Base-by-base conservation (phyloP, 331 rosid species). In the Acacia concinna region DNA sequence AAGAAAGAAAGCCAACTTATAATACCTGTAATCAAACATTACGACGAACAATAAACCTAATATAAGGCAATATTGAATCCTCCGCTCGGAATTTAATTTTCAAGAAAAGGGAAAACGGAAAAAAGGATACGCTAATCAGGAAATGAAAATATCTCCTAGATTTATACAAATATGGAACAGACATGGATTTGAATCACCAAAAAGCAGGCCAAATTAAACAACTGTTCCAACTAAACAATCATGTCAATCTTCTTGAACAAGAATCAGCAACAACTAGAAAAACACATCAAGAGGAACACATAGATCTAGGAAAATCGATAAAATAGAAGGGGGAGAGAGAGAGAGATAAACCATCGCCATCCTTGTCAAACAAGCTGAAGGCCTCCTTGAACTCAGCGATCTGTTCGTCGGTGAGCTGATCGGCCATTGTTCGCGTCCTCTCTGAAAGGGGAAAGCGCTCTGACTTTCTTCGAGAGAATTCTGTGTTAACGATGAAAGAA, bases 321-420 rank as follows among this genome's bases (percentile, higher is more conserved):
- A 65, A 10, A 71, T 27, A 23, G 28, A 66, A 15, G 59, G 4
- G 67, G 4, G 71, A 6, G 43, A 52, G 20, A 40, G 10, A 79
- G 74, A 71, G 56, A 77, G 35, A 79, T 81, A 64, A 46, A 92
- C 97, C 97, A 76, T 92, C 97, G 59, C 97, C 96, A 79, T 92
- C 97, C 88, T 90, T 92, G 74, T 92, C 97, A 74, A 92, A 92
- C 80, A 90, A 88, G 85, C 97, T 90, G 83, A 92, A 92, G 67
- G 97, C 97, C 81, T 92, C 97, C 88, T 92, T 92, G 88, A 92
- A 92, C 88, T 92, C 97, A 59, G 97, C 86, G 93, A 92, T 92
- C 93, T 90, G 97, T 5, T 92, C 97, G 78, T 92, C 96, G 66
- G 93, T 89, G 66, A 92, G 97, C 80, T 92, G 96, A 84, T 92